Evolutionary conservation across 768 basidiomycete species (phyloP).

Genomic region (Tricholoma furcatifolium): DNA sequence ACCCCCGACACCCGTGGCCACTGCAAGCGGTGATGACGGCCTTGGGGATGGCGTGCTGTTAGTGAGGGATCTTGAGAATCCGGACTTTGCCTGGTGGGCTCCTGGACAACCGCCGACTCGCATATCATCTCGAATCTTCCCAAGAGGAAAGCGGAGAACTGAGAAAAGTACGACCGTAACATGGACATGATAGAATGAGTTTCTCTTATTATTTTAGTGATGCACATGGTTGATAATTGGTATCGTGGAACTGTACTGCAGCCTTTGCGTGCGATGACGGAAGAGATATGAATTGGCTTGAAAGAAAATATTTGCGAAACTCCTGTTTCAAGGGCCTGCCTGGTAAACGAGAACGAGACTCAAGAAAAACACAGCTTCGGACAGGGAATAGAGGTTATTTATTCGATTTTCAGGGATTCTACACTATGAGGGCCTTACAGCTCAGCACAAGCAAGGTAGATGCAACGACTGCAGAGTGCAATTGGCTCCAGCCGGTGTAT

Average conservation of each 20-base stretch:
- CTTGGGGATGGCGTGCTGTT: background rate
- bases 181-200: constrained; percentile 11
- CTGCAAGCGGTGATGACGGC: background rate
- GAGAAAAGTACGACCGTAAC: background rate
- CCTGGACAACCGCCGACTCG: constrained; percentile 3
- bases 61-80: background rate
- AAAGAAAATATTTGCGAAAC: no score
- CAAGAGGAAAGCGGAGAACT: constrained; percentile 9
- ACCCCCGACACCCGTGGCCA: constrained; percentile 12
- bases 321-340: no score
- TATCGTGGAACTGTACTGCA: no score
- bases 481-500: constrained; percentile 36
- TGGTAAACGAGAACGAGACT: no score
- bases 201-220: background rate
- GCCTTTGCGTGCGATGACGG: no score
- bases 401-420: background rate
- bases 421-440: background rate
- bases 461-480: constrained; percentile 42
- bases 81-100: constrained; percentile 4
- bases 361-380: no score
- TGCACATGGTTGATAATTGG: background rate
- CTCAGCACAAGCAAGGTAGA: constrained; percentile 41
- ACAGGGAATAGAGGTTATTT: no score
- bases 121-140: constrained; percentile 12
- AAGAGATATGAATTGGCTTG: no score